phyloP scores from a whole-genome alignment of 768 basidiomycete genomes.

The Mycena polygramma region DNA sequence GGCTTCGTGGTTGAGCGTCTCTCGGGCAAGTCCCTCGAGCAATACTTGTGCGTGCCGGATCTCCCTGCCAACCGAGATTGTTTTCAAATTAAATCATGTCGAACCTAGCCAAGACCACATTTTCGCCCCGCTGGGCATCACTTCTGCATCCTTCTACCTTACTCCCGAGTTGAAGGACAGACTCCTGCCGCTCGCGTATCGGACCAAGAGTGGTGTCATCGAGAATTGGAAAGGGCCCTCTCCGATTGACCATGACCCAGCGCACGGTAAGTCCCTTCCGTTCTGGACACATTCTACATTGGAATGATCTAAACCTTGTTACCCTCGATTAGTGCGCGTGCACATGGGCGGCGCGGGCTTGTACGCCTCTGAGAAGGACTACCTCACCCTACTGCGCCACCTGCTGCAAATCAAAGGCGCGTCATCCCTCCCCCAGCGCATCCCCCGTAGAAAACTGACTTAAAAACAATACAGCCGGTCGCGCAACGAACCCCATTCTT shows the following conservation, averaged over 20 bases:
- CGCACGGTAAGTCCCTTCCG: constrained; percentile 26
- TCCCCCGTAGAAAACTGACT: too few relatives aligned
- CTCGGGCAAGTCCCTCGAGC: constrained; percentile 42
- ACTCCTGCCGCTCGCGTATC: constrained; percentile 31
- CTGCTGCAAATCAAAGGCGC: constrained; percentile 20
- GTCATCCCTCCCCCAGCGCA: too few relatives aligned
- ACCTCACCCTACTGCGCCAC: constrained; percentile 38
- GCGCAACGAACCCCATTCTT: constrained; percentile 23
- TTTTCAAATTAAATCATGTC: background rate
- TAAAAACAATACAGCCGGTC: constrained; percentile 3
- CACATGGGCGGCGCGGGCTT: constrained; percentile 37
- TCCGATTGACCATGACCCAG: constrained; percentile 34
- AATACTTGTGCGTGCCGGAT: constrained; percentile 42
- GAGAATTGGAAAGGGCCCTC: constrained; percentile 31
- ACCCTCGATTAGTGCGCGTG: background rate
- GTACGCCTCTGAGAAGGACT: constrained; percentile 39
- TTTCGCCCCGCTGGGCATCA: constrained; percentile 39
- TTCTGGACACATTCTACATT: too few relatives aligned
- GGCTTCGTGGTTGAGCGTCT: constrained; percentile 48
- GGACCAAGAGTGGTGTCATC: constrained; percentile 31
- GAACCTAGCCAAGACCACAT: constrained; percentile 38
- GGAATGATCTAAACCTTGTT: background rate
- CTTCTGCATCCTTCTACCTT: constrained; percentile 39
- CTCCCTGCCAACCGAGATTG: background rate
- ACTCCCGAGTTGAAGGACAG: constrained; percentile 32